Evolutionary conservation across 768 basidiomycete species (phyloP), one percentile per base, ranked within the genome.

Genomic region (Podaxis carcinomalis): DNA sequence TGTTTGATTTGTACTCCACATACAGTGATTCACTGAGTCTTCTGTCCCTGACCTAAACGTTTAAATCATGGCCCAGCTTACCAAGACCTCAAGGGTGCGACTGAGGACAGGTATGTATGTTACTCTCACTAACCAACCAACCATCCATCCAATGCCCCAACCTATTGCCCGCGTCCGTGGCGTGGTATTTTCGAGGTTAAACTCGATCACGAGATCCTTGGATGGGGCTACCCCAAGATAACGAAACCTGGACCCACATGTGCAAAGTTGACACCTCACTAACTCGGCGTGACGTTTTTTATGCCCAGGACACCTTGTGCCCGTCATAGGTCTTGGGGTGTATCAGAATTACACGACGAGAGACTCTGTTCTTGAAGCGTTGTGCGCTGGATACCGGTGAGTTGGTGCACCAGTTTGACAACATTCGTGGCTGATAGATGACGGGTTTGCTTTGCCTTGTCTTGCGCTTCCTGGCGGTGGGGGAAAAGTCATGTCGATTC

Each of bases 321-420:
- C 90, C 23, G 69, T 79, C 5, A 75, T 92, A 2, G 89, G 90
- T 11, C 85, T 90, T 58, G 89, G 84, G 42, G 88, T 90, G 19
- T 91, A 85, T 67, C 79, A 83, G 67, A 90, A 90, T 72, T 80
- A 83, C 65, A 76, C 81, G 51, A 75, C 86, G 53, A 77, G 73
- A 32, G 66, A 80, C 0, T 83, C 87, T 19, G 83, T 84, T 44
- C 65, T 86, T 10, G 83, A 85, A 53, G 89, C 90, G 1, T 73
- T 92, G 66, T 76, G 78, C 62, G 80, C 77, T 21, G 90, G 90
- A n/a, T 91, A 90, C 69, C 61, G 70, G 71, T 70, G 52, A 59
- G 65, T 9, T n/a, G 6, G 14, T 16, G 21, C 19, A 44, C 25
- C 16, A 16, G 2, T 32, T 32, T 32, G 32, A 32, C 19, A 13